A percentile compares a stretch with the other conserved stretches of the same genome.
phyloP scores from a whole-genome alignment of 2,329 filamentous ascomycete genomes.

The Colletotrichum sp. region DNA sequence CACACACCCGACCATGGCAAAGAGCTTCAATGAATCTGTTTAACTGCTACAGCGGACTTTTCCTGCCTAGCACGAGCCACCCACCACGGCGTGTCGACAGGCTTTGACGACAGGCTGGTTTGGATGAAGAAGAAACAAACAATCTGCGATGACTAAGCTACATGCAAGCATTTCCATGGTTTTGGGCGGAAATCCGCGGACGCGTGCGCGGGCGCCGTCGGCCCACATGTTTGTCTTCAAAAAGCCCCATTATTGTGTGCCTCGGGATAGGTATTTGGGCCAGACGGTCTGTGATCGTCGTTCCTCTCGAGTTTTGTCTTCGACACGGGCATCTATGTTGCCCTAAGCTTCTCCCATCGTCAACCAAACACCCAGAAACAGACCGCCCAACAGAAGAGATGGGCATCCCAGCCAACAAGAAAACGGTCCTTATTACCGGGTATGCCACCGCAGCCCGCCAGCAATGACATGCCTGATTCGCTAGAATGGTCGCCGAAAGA shows the following conservation, averaged over 20 bases:
- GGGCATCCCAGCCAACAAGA: conserved; percentile 30
- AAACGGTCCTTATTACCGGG: conserved; percentile 56
- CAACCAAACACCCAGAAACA: background rate
- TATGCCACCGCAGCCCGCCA: conserved; percentile 27
- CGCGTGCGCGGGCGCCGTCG: background rate
- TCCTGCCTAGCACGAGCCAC: background rate
- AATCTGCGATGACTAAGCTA: background rate
- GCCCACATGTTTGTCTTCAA: background rate
- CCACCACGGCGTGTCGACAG: background rate
- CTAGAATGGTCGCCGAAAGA: background rate
- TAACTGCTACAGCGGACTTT: background rate
- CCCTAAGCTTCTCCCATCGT: background rate
- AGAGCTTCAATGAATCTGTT: background rate
- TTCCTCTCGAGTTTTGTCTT: background rate
- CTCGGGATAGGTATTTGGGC: background rate
- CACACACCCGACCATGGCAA: background rate
- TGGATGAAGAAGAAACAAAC: background rate
- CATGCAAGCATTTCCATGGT: background rate
- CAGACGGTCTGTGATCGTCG: background rate
- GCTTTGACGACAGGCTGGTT: background rate
- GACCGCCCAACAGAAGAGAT: background rate
- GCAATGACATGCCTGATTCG: background rate
- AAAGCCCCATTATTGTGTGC: background rate
- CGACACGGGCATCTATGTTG: background rate
- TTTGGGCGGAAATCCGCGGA: background rate